Conservation (phyloP, 768 basidiomycete genomes). For the Rickenella mellea region DNA sequence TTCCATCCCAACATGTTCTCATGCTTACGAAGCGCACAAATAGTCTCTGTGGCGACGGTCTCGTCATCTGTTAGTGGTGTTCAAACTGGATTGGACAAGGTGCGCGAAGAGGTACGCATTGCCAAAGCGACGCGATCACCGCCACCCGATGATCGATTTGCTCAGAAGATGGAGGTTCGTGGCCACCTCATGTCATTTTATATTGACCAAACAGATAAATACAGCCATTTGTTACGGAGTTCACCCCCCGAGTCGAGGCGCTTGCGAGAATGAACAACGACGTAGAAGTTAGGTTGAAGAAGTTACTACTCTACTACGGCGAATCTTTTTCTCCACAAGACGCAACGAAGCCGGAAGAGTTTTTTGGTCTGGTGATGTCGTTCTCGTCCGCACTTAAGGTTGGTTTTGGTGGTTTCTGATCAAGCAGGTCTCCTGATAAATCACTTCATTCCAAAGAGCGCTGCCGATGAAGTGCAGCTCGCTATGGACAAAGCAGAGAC, state of each 20-base stretch:
- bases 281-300: conserved; percentile 51
- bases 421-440: neutral
- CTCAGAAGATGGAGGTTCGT: conserved; percentile 59
- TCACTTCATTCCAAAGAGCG: conserved; percentile 41
- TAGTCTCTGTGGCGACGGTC: conserved; percentile 69
- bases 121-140: conserved; percentile 23
- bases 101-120: conserved; percentile 45
- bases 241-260: conserved; percentile 47
- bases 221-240: conserved; percentile 43
- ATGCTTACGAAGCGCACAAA: neutral
- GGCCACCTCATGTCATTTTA: neutral
- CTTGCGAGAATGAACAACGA: conserved; percentile 49
- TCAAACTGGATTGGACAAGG: conserved; percentile 43
- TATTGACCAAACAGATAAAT: conserved; percentile 16
- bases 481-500: conserved; percentile 27
- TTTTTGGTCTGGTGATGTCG: conserved; percentile 67
- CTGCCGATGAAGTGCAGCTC: conserved; percentile 56
- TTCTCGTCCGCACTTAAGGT: conserved; percentile 72
- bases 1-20: neutral
- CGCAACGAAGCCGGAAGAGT: conserved; percentile 67
- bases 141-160: conserved; percentile 48
- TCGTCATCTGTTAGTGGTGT: conserved; percentile 51
- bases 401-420: conserved; percentile 7
- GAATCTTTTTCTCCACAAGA: conserved; percentile 59
- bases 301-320: conserved; percentile 65